A percentile compares a stretch with the other conserved stretches of the same genome.
Conservation (phyloP, 176 grass and related monocot species). For the Coix lacrymajobi region DNA sequence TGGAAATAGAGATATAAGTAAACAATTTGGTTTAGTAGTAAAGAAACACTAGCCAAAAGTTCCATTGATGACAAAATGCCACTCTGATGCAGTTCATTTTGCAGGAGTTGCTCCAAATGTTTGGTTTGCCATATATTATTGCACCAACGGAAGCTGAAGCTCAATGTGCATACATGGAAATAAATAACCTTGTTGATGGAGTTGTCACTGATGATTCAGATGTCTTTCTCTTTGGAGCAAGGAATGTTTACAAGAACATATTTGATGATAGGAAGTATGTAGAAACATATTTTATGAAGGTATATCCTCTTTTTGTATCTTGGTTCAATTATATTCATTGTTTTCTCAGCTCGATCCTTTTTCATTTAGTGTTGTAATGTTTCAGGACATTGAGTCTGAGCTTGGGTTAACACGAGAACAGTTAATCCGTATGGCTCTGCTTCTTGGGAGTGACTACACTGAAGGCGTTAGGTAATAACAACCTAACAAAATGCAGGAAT, state of each 20-base stretch:
- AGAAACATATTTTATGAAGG: constrained; percentile 98
- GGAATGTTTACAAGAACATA: constrained; percentile 95
- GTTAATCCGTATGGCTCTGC: constrained; percentile 89
- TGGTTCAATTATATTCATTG: not conserved
- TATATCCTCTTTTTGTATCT: constrained; percentile 22
- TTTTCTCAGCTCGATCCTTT: constrained; percentile 11
- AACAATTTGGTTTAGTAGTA: constrained; percentile 12
- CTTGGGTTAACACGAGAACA: constrained; percentile 85
- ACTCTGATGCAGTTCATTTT: constrained; percentile 29
- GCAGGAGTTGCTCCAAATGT: constrained; percentile 98
- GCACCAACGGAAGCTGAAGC: constrained; percentile 94
- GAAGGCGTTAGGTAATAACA: constrained; percentile 82
- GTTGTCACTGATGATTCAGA: constrained; percentile 99
- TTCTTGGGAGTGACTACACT: constrained; percentile 97
- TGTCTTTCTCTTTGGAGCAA: constrained; percentile 95
- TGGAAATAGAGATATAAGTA: constrained; percentile 15
- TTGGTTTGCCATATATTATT: constrained; percentile 98
- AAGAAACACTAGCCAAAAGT: not conserved
- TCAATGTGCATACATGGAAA: constrained; percentile 99
- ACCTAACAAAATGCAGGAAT: constrained; percentile 7
- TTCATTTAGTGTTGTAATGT: constrained; percentile 19
- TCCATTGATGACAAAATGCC: not conserved
- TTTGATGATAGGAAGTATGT: constrained; percentile 99
- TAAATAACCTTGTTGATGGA: constrained; percentile 86
- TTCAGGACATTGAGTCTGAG: constrained; percentile 94